Evolutionary conservation across 2,329 filamentous ascomycete species (phyloP).

Genomic region (Sclerotinia spermophila): DNA sequence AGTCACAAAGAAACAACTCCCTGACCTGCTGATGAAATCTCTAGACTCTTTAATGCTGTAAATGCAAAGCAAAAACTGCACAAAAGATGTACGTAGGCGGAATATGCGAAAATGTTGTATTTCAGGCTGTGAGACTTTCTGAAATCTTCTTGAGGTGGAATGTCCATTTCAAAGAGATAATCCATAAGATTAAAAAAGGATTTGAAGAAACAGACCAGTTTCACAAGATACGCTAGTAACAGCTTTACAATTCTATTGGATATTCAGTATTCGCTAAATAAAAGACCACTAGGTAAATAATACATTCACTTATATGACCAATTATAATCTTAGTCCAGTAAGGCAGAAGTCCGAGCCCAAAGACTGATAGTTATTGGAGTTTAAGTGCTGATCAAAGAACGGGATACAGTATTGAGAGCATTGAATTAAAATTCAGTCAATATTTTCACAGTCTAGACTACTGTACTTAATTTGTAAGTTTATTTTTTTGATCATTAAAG

Average conservation of each 20-base stretch:
- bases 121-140: rapidly evolving
- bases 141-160: not conserved
- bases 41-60: not conserved
- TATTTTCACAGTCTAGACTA: not conserved
- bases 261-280: not conserved
- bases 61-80: not conserved
- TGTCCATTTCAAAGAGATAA: not conserved
- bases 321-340: not conserved
- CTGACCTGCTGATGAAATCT: too few relatives aligned
- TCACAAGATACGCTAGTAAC: not conserved
- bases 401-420: not conserved
- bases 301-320: not conserved
- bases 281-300: too few relatives aligned
- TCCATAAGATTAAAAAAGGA: not conserved
- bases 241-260: not conserved
- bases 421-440: not conserved
- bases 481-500: not conserved
- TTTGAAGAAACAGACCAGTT: not conserved
- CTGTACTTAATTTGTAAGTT: not conserved
- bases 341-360: not conserved
- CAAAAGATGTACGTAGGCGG: too few relatives aligned
- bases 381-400: not conserved
- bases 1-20: not conserved
- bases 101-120: too few relatives aligned
- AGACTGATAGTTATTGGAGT: not conserved